Conservation (phyloP, 2,329 filamentous ascomycete genomes). For the Graphilbum ipis-grandicollis region DNA sequence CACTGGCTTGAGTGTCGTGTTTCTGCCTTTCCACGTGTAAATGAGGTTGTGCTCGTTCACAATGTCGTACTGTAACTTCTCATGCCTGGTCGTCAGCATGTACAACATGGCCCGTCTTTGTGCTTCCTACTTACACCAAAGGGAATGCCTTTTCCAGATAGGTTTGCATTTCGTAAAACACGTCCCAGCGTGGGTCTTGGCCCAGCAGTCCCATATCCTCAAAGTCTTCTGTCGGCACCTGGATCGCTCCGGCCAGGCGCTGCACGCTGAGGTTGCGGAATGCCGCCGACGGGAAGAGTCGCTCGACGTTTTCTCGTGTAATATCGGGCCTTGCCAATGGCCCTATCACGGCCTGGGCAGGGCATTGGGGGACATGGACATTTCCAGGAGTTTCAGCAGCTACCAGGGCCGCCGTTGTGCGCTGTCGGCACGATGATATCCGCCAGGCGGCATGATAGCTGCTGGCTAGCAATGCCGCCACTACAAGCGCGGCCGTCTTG, state of each 20-base stretch:
- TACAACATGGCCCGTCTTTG: no score
- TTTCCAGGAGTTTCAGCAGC: no score
- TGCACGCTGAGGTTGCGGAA: constrained; percentile 12
- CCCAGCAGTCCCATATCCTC: constrained; percentile 32
- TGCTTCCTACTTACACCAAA: no score
- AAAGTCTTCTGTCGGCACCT: constrained; percentile 14
- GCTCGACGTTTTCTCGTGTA: constrained; percentile 1
- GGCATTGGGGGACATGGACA: no score
- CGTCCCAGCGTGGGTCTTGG: constrained; percentile 38
- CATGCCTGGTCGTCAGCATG: constrained; percentile 19
- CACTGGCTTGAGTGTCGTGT: constrained; percentile 31
- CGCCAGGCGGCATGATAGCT: no score
- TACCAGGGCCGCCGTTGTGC: no score
- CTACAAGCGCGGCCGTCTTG: no score
- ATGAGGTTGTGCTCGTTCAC: constrained; percentile 41
- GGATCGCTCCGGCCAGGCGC: constrained; percentile 14
- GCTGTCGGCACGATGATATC: no score
- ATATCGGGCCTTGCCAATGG: constrained; percentile 1
- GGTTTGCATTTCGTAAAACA: constrained; percentile 33
- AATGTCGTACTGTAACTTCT: constrained; percentile 29
- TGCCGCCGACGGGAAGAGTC: neutral
- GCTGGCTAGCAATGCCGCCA: no score
- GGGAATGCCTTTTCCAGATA: constrained; percentile 34
- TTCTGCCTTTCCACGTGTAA: constrained; percentile 37
- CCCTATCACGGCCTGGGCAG: neutral